Conservation (phyloP, 2,329 filamentous ascomycete genomes). For the Ophiobolus disseminans region DNA sequence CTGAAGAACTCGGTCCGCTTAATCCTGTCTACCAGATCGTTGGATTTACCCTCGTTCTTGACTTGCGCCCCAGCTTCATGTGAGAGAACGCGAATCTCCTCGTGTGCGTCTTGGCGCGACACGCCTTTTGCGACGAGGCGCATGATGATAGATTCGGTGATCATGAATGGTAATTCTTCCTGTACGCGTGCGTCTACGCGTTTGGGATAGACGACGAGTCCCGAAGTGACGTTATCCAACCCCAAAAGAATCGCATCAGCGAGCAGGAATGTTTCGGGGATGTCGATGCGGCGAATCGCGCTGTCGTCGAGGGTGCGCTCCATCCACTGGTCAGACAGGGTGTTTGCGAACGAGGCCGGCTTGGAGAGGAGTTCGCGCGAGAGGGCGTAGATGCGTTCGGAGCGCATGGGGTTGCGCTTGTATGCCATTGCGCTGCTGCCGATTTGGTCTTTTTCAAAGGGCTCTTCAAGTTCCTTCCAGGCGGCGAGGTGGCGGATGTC, state of each 20-base stretch:
- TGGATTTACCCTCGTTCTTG: slow-evolving; percentile 74
- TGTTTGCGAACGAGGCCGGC: slow-evolving; percentile 62
- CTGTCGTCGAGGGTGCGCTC: slow-evolving; percentile 81
- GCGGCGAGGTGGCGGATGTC: slow-evolving; percentile 77
- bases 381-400: slow-evolving; percentile 66
- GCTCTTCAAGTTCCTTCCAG: slow-evolving; percentile 86
- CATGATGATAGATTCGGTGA: slow-evolving; percentile 68
- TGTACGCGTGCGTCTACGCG: slow-evolving; percentile 70
- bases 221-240: slow-evolving; percentile 76
- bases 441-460: slow-evolving; percentile 76
- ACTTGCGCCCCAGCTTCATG: slow-evolving; percentile 76
- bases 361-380: slow-evolving; percentile 63
- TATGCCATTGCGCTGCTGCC: slow-evolving; percentile 62
- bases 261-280: slow-evolving; percentile 58
- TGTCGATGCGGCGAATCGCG: slow-evolving; percentile 67
- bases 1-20: slow-evolving; percentile 75
- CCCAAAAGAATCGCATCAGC: slow-evolving; percentile 68
- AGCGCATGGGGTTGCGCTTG: slow-evolving; percentile 68
- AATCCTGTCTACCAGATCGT: slow-evolving; percentile 84
- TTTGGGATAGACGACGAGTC: slow-evolving; percentile 77
- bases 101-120: slow-evolving; percentile 82
- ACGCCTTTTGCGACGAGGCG: slow-evolving; percentile 73
- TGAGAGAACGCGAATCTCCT: slow-evolving; percentile 81
- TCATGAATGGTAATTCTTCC: slow-evolving; percentile 87
- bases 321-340: slow-evolving; percentile 78